phyloP scores from a whole-genome alignment of 108 stramenopile genomes.

The Nitzschia sp. region DNA sequence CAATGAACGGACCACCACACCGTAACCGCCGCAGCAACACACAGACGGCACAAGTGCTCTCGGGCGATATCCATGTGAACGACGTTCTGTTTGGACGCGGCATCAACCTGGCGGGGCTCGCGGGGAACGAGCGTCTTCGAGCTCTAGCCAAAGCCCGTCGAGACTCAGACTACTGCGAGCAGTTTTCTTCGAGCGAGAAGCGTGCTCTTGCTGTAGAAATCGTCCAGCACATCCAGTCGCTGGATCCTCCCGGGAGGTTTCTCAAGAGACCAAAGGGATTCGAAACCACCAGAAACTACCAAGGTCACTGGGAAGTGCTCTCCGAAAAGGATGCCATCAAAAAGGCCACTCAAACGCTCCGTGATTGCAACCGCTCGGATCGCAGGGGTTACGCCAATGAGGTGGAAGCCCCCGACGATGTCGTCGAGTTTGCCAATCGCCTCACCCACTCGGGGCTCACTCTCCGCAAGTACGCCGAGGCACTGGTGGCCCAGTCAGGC shows the following conservation, averaged over 20 bases:
- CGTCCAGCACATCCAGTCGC: constrained; percentile 56
- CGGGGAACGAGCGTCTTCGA: constrained; percentile 80
- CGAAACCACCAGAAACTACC: constrained; percentile 53
- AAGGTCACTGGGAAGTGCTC: constrained; percentile 75
- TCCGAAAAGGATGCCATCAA: constrained; percentile 54
- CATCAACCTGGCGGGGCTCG: constrained; percentile 74
- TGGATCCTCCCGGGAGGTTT: constrained; percentile 80
- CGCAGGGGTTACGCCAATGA: constrained; percentile 64
- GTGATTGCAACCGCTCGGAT: constrained; percentile 80
- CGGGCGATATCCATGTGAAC: constrained; percentile 57
- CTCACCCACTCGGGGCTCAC: constrained; percentile 43
- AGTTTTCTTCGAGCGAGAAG: constrained; percentile 69
- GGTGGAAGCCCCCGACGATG: constrained; percentile 63
- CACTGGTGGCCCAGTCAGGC: constrained; percentile 28
- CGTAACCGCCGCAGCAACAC: background rate
- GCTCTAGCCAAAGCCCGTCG: constrained; percentile 56
- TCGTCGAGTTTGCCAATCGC: constrained; percentile 43
- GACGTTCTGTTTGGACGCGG: constrained; percentile 79
- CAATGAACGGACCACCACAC: constrained; percentile 4
- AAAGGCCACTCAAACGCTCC: constrained; percentile 74
- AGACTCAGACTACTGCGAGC: constrained; percentile 60
- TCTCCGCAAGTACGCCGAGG: constrained; percentile 48
- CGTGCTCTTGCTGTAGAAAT: constrained; percentile 73
- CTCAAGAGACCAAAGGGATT: constrained; percentile 61
- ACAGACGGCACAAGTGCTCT: constrained; percentile 6